Evolutionary conservation across 371 early-diverging fungal species (phyloP).

Genomic region (Umbelopsis sp.): DNA sequence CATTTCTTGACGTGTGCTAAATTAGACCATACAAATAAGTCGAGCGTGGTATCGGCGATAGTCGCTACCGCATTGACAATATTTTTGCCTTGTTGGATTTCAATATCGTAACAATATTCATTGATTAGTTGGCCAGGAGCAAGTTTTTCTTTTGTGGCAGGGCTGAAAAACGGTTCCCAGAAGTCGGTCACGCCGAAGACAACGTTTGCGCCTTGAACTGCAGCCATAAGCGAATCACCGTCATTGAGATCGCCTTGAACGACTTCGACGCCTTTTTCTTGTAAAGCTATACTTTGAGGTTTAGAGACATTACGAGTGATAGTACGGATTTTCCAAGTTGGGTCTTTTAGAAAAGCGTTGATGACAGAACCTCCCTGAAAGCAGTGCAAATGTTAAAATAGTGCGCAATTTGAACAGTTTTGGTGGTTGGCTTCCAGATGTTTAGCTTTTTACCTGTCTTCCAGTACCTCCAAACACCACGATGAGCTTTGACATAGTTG

Average conservation of each 20-base stretch:
- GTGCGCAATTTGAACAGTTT: no score
- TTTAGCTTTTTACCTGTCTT: not conserved
- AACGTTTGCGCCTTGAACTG: constrained; percentile 5
- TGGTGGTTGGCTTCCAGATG: no score
- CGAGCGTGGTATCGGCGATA: no score
- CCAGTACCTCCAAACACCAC: not conserved
- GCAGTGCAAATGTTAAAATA: no score
- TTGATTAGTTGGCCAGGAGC: not conserved
- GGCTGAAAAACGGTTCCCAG: not conserved
- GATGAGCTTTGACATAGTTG: not conserved
- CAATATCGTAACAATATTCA: not conserved
- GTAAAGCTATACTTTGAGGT: not conserved
- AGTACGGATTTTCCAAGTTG: not conserved
- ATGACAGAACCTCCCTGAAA: constrained; percentile 24
- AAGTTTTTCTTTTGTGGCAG: not conserved
- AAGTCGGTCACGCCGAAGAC: constrained; percentile 11
- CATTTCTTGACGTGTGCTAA: no score
- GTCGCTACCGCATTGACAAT: not conserved
- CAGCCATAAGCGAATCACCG: not conserved
- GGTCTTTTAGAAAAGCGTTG: not conserved
- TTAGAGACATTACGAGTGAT: not conserved
- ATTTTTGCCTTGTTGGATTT: not conserved
- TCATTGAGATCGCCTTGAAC: not conserved
- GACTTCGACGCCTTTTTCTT: constrained; percentile 1
- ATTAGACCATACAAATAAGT: no score